phyloP scores from a whole-genome alignment of 768 basidiomycete species.

The Tylopilus intermedius region DNA sequence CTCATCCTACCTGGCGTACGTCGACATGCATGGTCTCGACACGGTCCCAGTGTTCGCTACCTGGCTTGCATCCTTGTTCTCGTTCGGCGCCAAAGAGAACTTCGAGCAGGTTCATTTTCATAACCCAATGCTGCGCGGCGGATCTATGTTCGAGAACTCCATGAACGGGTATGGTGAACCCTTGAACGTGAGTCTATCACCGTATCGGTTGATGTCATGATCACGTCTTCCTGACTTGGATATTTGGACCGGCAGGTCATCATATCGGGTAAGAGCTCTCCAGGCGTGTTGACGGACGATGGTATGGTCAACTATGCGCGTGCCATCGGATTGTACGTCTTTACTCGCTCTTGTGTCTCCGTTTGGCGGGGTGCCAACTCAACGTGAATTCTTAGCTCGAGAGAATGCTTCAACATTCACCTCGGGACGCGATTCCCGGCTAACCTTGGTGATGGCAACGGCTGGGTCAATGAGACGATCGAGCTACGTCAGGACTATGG shows the following conservation, averaged over 20 bases:
- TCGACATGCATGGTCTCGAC: conserved; percentile 6
- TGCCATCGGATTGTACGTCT: conserved; percentile 58
- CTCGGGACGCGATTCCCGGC: conserved; percentile 36
- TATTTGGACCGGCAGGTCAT: conserved; percentile 42
- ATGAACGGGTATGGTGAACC: conserved; percentile 38
- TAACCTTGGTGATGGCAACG: conserved; percentile 46
- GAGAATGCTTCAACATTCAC: conserved; percentile 38
- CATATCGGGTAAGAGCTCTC: conserved; percentile 59
- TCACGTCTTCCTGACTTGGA: neutral
- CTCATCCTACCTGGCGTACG: neutral
- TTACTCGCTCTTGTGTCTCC: neutral
- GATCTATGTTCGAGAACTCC: conserved; percentile 41
- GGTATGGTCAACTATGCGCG: conserved; percentile 57
- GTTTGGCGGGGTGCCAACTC: neutral
- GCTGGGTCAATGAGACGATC: conserved; percentile 38
- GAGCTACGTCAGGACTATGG: conserved; percentile 45
- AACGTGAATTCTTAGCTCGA: conserved; percentile 21
- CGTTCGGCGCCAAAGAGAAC: neutral
- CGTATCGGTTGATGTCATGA: neutral
- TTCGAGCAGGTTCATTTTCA: conserved; percentile 27
- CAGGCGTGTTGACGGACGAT: conserved; percentile 48
- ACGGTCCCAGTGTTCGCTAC: neutral
- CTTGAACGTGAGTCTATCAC: conserved; percentile 34
- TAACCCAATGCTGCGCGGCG: conserved; percentile 33
- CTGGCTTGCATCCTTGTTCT: conserved; percentile 4